Evolutionary conservation across 441 rosid species (phyloP).

Genomic region (Corymbia calophylla): DNA sequence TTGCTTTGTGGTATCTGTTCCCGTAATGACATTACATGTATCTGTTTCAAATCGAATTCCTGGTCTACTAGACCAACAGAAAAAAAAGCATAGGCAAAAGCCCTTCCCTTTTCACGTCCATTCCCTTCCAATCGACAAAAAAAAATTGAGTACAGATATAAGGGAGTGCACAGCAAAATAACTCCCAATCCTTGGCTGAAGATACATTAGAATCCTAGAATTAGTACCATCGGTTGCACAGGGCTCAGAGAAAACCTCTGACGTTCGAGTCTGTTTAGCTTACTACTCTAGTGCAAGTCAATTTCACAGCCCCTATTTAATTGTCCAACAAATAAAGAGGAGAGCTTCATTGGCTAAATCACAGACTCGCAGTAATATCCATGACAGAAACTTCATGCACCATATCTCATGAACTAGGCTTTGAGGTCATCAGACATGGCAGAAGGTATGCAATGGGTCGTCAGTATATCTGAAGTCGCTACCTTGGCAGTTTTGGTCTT

Average conservation of each 20-base stretch:
- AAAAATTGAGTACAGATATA: neutral
- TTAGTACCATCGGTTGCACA: neutral
- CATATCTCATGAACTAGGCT: constrained; percentile 6
- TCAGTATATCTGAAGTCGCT: constrained; percentile 73
- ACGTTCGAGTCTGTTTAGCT: neutral
- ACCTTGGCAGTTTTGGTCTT: constrained; percentile 63
- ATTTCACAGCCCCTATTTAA: neutral
- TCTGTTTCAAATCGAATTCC: neutral
- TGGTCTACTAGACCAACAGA: neutral
- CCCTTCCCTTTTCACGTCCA: neutral
- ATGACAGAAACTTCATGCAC: neutral
- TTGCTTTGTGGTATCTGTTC: neutral
- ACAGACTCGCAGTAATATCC: neutral
- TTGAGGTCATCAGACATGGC: constrained; percentile 90
- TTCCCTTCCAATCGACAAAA: neutral
- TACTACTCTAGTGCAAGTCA: neutral
- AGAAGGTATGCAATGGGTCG: constrained; percentile 85
- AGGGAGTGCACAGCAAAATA: neutral
- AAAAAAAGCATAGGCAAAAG: neutral
- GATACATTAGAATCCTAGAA: neutral
- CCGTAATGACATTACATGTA: neutral
- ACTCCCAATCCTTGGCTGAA: neutral
- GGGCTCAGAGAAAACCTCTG: neutral
- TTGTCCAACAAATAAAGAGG: neutral
- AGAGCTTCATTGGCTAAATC: neutral